Evolutionary conservation across 140 eudicot genomes (phyloP).

Genomic region (Flaveria floridana): DNA sequence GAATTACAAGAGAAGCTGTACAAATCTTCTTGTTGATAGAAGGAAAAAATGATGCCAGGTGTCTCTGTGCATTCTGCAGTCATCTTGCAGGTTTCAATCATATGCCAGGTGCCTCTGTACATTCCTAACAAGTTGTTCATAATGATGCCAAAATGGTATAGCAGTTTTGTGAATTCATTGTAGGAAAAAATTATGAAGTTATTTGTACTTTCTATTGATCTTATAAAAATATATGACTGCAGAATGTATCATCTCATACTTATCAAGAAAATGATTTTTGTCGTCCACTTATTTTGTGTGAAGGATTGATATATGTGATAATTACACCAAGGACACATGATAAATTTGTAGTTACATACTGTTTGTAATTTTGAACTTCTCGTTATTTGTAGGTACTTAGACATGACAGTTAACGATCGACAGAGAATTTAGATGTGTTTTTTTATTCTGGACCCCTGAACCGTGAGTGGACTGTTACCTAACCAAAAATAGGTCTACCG

Average conservation of each 20-base stretch:
- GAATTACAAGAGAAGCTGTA: slow-evolving; percentile 23
- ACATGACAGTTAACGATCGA: neutral
- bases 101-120: slow-evolving; percentile 4
- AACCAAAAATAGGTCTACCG: no score
- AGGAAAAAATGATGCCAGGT: neutral
- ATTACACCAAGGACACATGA: neutral
- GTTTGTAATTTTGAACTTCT: neutral
- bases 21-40: slow-evolving; percentile 12
- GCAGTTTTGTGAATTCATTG: slow-evolving; percentile 5
- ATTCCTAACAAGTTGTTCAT: neutral
- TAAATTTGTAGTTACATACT: slow-evolving; percentile 5
- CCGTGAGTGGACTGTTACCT: no score
- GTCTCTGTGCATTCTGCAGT: neutral
- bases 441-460: no score
- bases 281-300: neutral
- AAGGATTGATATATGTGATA: neutral
- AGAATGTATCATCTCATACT: neutral
- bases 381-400: neutral
- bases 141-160: neutral
- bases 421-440: neutral
- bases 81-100: neutral
- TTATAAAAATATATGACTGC: slow-evolving; percentile 4
- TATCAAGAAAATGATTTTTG: neutral
- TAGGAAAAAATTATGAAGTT: slow-evolving; percentile 1
- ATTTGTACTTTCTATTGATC: neutral